These are phyloP conservation scores for Diaporthe vexans DNA, from an alignment of 2,329 filamentous ascomycete genomes.

Conservation along the genomic window DNA sequence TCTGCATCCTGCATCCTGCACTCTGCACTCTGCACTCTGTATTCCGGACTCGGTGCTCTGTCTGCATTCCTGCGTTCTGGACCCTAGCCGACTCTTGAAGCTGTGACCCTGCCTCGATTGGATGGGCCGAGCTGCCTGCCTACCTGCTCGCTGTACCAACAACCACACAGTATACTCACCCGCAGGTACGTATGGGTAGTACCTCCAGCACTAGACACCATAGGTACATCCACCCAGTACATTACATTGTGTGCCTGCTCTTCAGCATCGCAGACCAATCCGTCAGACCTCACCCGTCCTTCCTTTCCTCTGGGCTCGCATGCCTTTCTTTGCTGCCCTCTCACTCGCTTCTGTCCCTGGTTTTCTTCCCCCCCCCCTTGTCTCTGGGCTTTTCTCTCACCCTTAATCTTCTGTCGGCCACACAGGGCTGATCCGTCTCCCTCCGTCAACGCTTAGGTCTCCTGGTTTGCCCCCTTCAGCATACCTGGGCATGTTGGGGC, in stretches of 20 bases:
- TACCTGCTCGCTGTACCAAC: background rate
- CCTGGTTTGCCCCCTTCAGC: constrained; percentile 2
- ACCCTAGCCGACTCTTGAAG: background rate
- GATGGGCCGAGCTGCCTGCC: background rate
- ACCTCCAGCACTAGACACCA: background rate
- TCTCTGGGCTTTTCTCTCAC: background rate
- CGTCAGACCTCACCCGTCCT: constrained; percentile 9
- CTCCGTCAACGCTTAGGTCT: constrained; percentile 2
- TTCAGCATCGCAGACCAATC: constrained; percentile 10
- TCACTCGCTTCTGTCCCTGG: background rate
- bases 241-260: constrained; percentile 6
- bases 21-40: constrained; percentile 10
- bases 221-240: background rate
- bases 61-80: constrained; percentile 4
- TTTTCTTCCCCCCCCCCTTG: background rate
- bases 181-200: background rate
- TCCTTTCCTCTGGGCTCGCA: background rate
- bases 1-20: constrained; percentile 13
- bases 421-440: background rate
- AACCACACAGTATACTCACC: background rate
- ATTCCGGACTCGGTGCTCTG: background rate
- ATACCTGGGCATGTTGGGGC: background rate
- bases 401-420: background rate
- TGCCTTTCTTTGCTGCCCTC: background rate
- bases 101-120: constrained; percentile 26